Evolutionary conservation across 1,139 yeast genomes (phyloP).

Genomic region (Sugiyamaella japonica): DNA sequence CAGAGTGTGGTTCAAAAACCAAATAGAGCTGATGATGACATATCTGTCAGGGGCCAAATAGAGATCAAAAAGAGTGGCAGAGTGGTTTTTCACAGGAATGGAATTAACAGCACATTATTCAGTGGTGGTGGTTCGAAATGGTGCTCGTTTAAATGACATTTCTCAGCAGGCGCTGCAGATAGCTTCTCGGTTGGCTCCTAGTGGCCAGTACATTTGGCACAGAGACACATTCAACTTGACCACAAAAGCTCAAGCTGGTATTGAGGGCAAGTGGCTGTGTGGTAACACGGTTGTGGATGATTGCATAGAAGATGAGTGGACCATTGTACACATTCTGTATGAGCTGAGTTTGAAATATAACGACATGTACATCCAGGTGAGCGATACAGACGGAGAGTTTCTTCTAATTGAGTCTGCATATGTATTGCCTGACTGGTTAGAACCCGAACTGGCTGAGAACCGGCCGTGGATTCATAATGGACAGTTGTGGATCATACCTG

Average conservation of each 20-base stretch:
- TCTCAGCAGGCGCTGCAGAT: not conserved
- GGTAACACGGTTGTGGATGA: slow-evolving; percentile 51
- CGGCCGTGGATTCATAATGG: slow-evolving; percentile 40
- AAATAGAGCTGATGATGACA: too few species aligned
- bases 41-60: too few species aligned
- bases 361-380: slow-evolving; percentile 45
- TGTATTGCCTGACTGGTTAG: slow-evolving; percentile 48
- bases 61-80: too few species aligned
- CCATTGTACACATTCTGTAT: slow-evolving; percentile 47
- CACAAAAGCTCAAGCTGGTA: not conserved
- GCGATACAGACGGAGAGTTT: slow-evolving; percentile 61
- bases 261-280: slow-evolving; percentile 33
- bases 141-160: not conserved
- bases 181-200: not conserved
- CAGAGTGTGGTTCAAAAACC: too few species aligned
- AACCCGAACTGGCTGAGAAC: slow-evolving; percentile 45
- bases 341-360: slow-evolving; percentile 41
- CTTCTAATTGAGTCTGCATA: slow-evolving; percentile 53
- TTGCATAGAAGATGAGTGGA: slow-evolving; percentile 49
- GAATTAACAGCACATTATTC: too few species aligned
- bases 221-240: slow-evolving; percentile 30
- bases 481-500: slow-evolving; percentile 29
- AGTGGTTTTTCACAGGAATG: too few species aligned
- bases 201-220: slow-evolving; percentile 33
- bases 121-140: too few species aligned